A percentile compares a stretch with the other conserved stretches of the same genome.
These are phyloP conservation scores for Xylaria sp. DNA, from an alignment of 2,329 filamentous ascomycete species.

Conservation along the genomic window DNA sequence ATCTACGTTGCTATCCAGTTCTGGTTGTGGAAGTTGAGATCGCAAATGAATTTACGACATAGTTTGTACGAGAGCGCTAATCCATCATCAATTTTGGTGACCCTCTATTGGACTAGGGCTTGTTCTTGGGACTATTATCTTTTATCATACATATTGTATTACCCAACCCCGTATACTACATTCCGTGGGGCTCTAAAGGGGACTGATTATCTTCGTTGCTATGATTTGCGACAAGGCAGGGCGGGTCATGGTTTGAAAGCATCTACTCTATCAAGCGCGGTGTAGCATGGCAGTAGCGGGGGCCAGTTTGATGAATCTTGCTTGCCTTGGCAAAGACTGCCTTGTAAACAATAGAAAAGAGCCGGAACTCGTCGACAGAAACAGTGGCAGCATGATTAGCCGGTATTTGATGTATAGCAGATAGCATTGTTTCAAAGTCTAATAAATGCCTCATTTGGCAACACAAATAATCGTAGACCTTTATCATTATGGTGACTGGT, in stretches of 20 bases:
- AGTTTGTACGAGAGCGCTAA: constrained; percentile 19
- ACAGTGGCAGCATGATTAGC: not conserved
- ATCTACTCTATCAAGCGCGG: constrained; percentile 9
- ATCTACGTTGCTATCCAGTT: not conserved
- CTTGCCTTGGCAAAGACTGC: constrained; percentile 13
- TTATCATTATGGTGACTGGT: not conserved
- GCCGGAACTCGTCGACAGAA: constrained; percentile 6
- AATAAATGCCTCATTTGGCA: constrained; percentile 21
- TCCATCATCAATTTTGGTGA: constrained; percentile 8
- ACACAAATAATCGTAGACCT: not conserved
- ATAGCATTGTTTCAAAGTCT: constrained; percentile 3
- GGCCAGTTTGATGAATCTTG: constrained; percentile 7
- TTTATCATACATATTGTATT: constrained; percentile 46
- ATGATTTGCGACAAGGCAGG: constrained; percentile 29
- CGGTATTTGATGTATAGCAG: constrained; percentile 24
- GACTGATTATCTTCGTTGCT: constrained; percentile 34
- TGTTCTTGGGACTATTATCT: constrained; percentile 37
- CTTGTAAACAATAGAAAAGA: constrained; percentile 32
- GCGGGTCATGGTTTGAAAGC: constrained; percentile 9
- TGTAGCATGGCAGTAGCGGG: constrained; percentile 9
- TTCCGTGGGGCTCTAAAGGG: constrained; percentile 26
- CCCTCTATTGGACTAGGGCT: constrained; percentile 39
- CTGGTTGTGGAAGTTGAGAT: constrained; percentile 13
- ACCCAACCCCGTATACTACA: constrained; percentile 29
- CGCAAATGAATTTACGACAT: constrained; percentile 34